phyloP scores from a whole-genome alignment of 2,329 filamentous ascomycete genomes.

The Sclerotinia spermophila region DNA sequence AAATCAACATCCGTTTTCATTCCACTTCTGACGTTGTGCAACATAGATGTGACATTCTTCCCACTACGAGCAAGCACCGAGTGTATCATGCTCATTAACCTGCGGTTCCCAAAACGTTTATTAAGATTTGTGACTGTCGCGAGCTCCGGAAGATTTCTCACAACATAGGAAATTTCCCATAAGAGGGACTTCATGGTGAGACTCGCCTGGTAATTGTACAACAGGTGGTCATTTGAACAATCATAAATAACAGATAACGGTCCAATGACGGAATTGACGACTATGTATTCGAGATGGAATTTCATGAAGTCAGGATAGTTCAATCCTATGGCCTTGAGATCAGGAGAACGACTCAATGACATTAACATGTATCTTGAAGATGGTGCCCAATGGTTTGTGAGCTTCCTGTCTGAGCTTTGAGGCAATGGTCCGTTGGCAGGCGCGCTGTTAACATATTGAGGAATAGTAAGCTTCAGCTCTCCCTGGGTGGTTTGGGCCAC shows the following conservation, averaged over 20 bases:
- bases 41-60: constrained; percentile 56
- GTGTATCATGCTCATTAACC: constrained; percentile 58
- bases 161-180: constrained; percentile 68
- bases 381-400: constrained; percentile 40
- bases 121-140: constrained; percentile 51
- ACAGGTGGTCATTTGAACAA: constrained; percentile 66
- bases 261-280: constrained; percentile 73
- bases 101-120: constrained; percentile 55
- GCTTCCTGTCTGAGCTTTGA: constrained; percentile 21
- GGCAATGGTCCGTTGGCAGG: not conserved
- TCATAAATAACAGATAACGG: constrained; percentile 78
- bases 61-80: constrained; percentile 52
- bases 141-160: constrained; percentile 72
- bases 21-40: constrained; percentile 60
- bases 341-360: constrained; percentile 58
- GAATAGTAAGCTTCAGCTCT: constrained; percentile 38
- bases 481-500: constrained; percentile 40
- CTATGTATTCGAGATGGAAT: constrained; percentile 74
- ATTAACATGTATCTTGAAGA: constrained; percentile 57
- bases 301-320: constrained; percentile 60
- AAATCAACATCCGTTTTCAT: constrained; percentile 73
- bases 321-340: constrained; percentile 58
- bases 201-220: constrained; percentile 62
- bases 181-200: constrained; percentile 68
- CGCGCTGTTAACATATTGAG: constrained; percentile 2